These are phyloP conservation scores for Kwoniella europaea DNA, from an alignment of 768 basidiomycete genomes.

Conservation along the genomic window DNA sequence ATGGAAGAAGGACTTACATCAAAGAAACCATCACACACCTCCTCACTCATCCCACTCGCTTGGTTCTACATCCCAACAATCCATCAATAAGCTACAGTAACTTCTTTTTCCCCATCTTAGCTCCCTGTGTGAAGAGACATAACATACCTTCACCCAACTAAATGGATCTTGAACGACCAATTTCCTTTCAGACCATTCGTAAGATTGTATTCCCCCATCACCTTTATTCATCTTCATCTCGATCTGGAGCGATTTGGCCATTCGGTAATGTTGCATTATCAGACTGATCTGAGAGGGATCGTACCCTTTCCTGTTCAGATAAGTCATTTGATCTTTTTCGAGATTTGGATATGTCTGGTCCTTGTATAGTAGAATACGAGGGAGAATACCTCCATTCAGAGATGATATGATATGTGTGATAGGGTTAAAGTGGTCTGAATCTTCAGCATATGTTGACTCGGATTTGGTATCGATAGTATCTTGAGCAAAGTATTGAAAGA, in stretches of 20 bases:
- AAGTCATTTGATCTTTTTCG: neutral
- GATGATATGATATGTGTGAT: conserved; percentile 3
- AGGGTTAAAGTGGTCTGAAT: neutral
- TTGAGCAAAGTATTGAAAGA: neutral
- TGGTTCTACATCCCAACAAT: neutral
- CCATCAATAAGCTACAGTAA: neutral
- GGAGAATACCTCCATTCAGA: neutral
- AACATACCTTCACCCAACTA: conserved; percentile 1
- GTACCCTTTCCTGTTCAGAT: neutral
- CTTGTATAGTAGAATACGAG: neutral
- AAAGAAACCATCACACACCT: neutral
- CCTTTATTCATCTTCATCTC: neutral
- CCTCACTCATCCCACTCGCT: neutral
- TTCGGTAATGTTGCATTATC: neutral
- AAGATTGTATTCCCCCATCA: neutral
- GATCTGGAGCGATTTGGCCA: neutral
- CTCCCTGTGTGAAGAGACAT: neutral
- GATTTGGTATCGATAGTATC: neutral
- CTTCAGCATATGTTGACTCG: neutral
- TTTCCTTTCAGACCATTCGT: neutral
- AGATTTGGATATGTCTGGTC: neutral
- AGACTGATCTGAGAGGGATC: neutral
- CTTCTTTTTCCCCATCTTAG: neutral
- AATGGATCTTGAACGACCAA: conserved; percentile 12
- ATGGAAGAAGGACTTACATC: neutral